These are phyloP conservation scores for Leccinum broughii DNA, from an alignment of 768 basidiomycete genomes.

Conservation along the genomic window DNA sequence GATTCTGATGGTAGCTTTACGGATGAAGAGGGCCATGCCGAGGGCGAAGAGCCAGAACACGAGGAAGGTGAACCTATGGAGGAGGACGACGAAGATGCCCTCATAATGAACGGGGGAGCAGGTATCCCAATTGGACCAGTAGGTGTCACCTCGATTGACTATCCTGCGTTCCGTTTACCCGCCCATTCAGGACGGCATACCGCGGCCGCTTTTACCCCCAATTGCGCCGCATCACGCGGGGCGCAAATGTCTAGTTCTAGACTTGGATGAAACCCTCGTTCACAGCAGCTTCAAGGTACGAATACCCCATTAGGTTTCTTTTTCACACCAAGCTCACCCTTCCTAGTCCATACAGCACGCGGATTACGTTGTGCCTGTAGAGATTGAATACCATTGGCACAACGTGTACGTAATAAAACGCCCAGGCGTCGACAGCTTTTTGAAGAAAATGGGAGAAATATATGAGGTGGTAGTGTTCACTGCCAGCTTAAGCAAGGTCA, in stretches of 20 bases:
- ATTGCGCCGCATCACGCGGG: conserved; percentile 78
- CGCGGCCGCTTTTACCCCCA: conserved; percentile 86
- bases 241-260: conserved; percentile 93
- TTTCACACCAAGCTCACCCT: conserved; percentile 12
- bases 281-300: conserved; percentile 97
- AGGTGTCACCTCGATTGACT: conserved; percentile 34
- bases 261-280: conserved; percentile 95
- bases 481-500: conserved; percentile 93
- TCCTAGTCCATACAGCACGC: conserved; percentile 86
- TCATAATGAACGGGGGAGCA: conserved; percentile 89
- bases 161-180: conserved; percentile 6
- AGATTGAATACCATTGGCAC: conserved; percentile 98
- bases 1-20: conserved; percentile 45
- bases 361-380: conserved; percentile 98
- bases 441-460: conserved; percentile 98
- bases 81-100: conserved; percentile 81
- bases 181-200: conserved; percentile 70
- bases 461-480: conserved; percentile 99
- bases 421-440: conserved; percentile 95
- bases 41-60: conserved; percentile 67
- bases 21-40: conserved; percentile 66
- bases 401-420: conserved; percentile 99
- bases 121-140: conserved; percentile 95
- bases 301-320: conserved; percentile 10
- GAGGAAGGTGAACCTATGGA: conserved; percentile 65